Evolutionary conservation across 2,329 filamentous ascomycete species (phyloP).

Genomic region (Sporothrix inflata): DNA sequence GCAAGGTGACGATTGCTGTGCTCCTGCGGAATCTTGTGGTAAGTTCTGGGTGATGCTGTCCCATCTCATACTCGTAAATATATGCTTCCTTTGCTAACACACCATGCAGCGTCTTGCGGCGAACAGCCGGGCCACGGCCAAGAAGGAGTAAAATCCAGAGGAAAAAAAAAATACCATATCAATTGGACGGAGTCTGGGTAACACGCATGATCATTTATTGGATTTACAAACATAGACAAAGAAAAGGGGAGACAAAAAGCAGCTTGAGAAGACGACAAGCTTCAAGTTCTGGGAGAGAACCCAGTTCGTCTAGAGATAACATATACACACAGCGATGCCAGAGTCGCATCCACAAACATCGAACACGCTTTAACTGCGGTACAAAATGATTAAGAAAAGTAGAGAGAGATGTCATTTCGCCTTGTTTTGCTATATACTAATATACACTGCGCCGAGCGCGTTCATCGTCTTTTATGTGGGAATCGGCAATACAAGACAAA

Average conservation of each 20-base stretch:
- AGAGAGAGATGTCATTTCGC: slow-evolving; percentile 27
- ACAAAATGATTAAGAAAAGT: slow-evolving; percentile 7
- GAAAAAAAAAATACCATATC: slow-evolving; percentile 6
- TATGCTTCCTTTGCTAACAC: neutral
- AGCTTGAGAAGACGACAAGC: neutral
- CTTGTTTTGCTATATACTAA: slow-evolving; percentile 12
- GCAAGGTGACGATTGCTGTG: slow-evolving; percentile 95
- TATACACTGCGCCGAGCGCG: slow-evolving; percentile 19
- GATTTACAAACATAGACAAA: slow-evolving; percentile 11
- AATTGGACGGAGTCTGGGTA: slow-evolving; percentile 16
- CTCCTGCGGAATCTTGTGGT: slow-evolving; percentile 87
- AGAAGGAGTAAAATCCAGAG: slow-evolving; percentile 12
- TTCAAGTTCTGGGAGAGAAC: neutral
- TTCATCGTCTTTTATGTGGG: neutral
- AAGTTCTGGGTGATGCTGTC: slow-evolving; percentile 44
- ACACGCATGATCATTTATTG: slow-evolving; percentile 12
- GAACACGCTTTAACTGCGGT: neutral
- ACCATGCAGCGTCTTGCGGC: slow-evolving; percentile 25
- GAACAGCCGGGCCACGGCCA: slow-evolving; percentile 28
- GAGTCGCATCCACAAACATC: neutral
- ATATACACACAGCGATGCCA: neutral
- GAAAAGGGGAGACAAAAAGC: neutral
- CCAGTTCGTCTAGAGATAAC: neutral
- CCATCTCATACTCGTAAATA: too few relatives aligned
- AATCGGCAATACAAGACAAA: neutral